These are phyloP conservation scores for Cystobasidium onofrii DNA, from an alignment of 768 basidiomycete species.

Conservation along the genomic window DNA sequence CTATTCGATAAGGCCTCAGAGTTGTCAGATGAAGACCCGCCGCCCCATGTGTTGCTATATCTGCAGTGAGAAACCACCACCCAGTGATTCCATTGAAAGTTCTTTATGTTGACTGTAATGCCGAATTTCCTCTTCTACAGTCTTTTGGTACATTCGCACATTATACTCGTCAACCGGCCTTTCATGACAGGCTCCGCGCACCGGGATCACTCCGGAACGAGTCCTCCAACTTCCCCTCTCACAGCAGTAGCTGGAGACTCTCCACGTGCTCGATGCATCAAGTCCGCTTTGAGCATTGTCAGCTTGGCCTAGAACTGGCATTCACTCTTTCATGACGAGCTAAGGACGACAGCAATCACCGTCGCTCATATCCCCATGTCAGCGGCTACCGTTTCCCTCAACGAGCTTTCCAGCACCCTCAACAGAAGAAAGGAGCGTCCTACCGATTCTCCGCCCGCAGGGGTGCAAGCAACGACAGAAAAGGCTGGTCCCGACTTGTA, in stretches of 20 bases:
- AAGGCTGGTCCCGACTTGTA: background rate
- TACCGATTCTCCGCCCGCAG: background rate
- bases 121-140: background rate
- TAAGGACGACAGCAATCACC: background rate
- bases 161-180: slow-evolving; percentile 8
- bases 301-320: background rate
- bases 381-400: background rate
- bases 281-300: background rate
- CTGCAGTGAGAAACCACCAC: background rate
- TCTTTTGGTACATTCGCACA: background rate
- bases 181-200: background rate
- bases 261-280: background rate
- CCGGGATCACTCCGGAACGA: background rate
- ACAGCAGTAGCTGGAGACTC: background rate
- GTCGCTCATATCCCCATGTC: background rate
- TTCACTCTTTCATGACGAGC: background rate
- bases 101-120: background rate
- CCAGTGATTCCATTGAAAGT: background rate
- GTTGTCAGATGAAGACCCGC: background rate
- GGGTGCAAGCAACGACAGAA: background rate
- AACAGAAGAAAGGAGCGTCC: background rate
- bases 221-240: background rate
- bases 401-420: background rate
- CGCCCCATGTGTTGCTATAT: background rate
- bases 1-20: background rate